Evolutionary conservation across 495 filamentous ascomycete species (phyloP).

Genomic region (Elasticomyces elasticus): DNA sequence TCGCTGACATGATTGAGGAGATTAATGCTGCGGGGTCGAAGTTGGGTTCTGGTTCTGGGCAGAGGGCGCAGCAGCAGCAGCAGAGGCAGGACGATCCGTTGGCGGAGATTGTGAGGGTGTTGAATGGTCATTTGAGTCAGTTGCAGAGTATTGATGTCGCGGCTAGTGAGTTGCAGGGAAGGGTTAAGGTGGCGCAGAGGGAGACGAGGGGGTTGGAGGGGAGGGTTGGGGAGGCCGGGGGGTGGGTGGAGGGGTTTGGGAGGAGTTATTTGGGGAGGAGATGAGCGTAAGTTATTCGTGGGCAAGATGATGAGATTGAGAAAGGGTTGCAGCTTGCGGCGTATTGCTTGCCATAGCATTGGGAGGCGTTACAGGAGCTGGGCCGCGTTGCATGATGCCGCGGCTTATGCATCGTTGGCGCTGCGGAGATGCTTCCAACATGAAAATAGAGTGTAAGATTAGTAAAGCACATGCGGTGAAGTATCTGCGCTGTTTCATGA

Average conservation of each 20-base stretch:
- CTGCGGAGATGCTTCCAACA: too few relatives aligned
- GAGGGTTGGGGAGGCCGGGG: not conserved
- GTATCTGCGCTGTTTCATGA: too few relatives aligned
- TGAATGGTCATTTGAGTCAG: conserved; percentile 82
- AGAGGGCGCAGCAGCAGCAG: conserved; percentile 54
- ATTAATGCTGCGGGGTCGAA: conserved; percentile 79
- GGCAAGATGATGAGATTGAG: not conserved
- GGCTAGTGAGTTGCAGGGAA: conserved; percentile 64
- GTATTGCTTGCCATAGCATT: not conserved
- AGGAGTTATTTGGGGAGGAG: conserved; percentile 20
- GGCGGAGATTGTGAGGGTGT: conserved; percentile 82
- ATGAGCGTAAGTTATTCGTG: not conserved
- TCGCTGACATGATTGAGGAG: conserved; percentile 96
- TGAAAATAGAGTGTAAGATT: not conserved
- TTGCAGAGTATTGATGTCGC: conserved; percentile 86
- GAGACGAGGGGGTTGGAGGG: conserved; percentile 27
- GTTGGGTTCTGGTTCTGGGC: conserved; percentile 56
- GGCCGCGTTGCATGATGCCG: not conserved
- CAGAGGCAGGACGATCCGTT: conserved; percentile 55
- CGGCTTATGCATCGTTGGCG: too few relatives aligned
- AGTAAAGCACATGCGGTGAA: not conserved
- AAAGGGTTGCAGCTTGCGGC: not conserved
- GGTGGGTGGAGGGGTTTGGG: conserved; percentile 20
- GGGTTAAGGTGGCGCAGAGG: conserved; percentile 70
- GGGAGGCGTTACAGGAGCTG: not conserved